Evolutionary conservation across 1,284 basidiomycete species (phyloP).

Genomic region (Microbotryomycetes sp.): DNA sequence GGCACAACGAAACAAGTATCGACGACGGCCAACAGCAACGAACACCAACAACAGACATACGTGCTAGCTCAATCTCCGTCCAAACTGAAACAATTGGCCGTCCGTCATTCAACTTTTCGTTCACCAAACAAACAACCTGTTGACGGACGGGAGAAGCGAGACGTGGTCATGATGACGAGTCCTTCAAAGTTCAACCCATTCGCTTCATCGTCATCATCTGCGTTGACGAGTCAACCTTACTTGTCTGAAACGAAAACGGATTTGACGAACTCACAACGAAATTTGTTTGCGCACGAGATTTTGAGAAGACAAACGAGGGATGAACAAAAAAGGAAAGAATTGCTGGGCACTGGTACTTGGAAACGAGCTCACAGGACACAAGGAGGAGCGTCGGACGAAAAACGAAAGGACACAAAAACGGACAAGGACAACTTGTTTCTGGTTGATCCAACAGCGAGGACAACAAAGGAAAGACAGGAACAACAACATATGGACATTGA

Average conservation of each 20-base stretch:
- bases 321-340: not conserved
- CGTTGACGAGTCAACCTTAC: constrained; percentile 5
- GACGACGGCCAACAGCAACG: not conserved
- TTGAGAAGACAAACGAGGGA: not conserved
- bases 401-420: not conserved
- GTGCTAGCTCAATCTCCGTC: constrained; percentile 31
- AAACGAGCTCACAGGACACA: not conserved
- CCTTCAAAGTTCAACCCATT: constrained; percentile 7
- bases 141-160: not conserved
- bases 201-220: not conserved
- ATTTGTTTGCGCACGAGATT: constrained; percentile 1
- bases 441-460: not conserved
- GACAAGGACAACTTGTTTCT: not conserved
- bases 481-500: not conserved
- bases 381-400: not conserved
- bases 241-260: not conserved
- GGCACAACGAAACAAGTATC: too few species aligned
- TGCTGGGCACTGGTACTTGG: not conserved
- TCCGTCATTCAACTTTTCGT: constrained; percentile 16
- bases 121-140: constrained; percentile 14
- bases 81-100: constrained; percentile 28
- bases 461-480: not conserved
- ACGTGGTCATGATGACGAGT: not conserved
- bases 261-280: not conserved
- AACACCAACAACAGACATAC: not conserved